Percentiles rank a stretch among this genome's conserved stretches.
Conservation (phyloP, 1,139 yeast species). For the Debaryomyces psychrophilus region DNA sequence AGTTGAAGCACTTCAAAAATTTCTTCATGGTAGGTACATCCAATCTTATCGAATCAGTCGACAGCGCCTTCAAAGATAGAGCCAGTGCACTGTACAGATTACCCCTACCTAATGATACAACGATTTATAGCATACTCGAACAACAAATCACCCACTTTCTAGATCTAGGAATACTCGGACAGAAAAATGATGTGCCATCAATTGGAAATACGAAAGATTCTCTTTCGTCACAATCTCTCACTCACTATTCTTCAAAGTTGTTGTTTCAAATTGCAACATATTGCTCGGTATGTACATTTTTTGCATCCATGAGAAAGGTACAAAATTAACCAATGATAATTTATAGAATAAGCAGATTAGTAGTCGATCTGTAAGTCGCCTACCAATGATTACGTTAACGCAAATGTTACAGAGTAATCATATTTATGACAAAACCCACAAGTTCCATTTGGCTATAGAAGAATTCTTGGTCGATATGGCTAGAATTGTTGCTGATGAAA, state of each 20-base stretch:
- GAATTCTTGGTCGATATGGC: constrained; percentile 9
- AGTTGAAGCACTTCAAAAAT: constrained; percentile 29
- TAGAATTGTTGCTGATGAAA: constrained; percentile 8
- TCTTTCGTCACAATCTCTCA: not conserved
- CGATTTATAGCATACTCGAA: constrained; percentile 16
- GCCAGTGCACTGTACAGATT: constrained; percentile 33
- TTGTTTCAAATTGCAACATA: constrained; percentile 9
- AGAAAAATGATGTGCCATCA: not conserved
- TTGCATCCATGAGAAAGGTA: constrained; percentile 4
- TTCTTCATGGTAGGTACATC: constrained; percentile 38
- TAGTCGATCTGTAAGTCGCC: constrained; percentile 8
- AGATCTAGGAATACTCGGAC: not conserved
- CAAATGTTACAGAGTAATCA: constrained; percentile 2
- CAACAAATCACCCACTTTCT: not conserved
- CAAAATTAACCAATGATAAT: constrained; percentile 8
- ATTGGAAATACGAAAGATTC: not conserved
- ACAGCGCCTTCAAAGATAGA: constrained; percentile 37
- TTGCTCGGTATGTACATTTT: constrained; percentile 12
- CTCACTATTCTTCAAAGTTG: not conserved
- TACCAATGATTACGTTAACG: constrained; percentile 9
- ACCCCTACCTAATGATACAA: constrained; percentile 25
- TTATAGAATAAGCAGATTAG: constrained; percentile 11
- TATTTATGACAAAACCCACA: not conserved
- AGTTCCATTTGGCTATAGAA: not conserved
- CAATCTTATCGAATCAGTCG: constrained; percentile 31